A percentile compares a stretch with the other conserved stretches of the same genome.
phyloP scores from a whole-genome alignment of 495 filamentous ascomycete genomes.

The Physcia stellaris region DNA sequence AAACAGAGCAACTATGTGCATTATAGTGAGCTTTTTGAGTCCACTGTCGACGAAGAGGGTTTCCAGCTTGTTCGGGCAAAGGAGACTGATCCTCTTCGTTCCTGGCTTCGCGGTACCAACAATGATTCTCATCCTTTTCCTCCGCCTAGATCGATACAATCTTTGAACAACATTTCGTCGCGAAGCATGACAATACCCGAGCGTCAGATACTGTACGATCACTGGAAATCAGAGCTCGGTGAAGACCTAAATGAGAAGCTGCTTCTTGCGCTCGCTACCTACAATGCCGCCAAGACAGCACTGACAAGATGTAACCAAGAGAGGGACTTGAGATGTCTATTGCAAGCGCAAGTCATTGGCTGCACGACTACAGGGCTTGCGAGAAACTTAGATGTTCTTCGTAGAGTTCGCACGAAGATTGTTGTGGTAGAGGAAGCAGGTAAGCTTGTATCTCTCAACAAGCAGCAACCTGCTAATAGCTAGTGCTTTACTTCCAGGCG shows the following conservation, averaged over 20 bases:
- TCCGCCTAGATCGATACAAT: constrained; percentile 7
- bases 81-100: constrained; percentile 8
- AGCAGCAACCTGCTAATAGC: too few species aligned
- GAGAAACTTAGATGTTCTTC: constrained; percentile 46
- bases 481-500: too few species aligned
- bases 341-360: constrained; percentile 46
- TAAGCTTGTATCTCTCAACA: too few species aligned
- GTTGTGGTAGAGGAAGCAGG: constrained; percentile 68
- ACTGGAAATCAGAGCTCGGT: constrained; percentile 36
- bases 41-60: constrained; percentile 15
- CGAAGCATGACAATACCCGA: constrained; percentile 17
- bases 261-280: constrained; percentile 24
- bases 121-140: too few species aligned
- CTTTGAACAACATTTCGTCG: constrained; percentile 11
- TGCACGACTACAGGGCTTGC: constrained; percentile 66
- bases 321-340: constrained; percentile 23
- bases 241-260: constrained; percentile 23
- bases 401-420: constrained; percentile 48
- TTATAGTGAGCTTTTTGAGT: constrained; percentile 18
- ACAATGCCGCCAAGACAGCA: constrained; percentile 12
- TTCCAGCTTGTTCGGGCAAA: constrained; percentile 12
- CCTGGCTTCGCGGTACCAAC: constrained; percentile 8
- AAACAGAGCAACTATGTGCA: constrained; percentile 7
- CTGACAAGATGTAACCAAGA: constrained; percentile 19
- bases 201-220: constrained; percentile 13